Base-by-base conservation (phyloP, 768 basidiomycete species). In the Neoboletus subvelutipes region DNA sequence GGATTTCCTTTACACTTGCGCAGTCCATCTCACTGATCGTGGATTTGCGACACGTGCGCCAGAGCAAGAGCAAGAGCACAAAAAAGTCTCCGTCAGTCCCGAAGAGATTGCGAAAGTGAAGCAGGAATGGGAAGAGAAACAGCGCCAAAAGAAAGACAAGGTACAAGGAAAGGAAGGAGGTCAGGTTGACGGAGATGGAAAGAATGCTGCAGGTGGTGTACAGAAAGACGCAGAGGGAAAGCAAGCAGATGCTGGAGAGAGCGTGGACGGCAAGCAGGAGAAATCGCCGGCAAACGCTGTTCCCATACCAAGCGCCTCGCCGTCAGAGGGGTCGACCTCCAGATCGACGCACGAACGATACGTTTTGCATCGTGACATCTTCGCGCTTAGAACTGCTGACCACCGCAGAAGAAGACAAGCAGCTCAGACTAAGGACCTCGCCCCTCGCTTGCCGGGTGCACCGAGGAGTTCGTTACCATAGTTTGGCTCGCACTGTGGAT, bases 1-100 rank as follows among this genome's bases (percentile, higher is more conserved):
- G 12, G 95, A 97, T 72, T 97, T 94, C 69, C 54, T 98, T 33
- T 97, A 96, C 71, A 81, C 84, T 0, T 98, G 95, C 67, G 80
- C 83, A 1, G 71, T 73, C n/a, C 95, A 98, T 74, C 82, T 97
- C 54, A 75, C 77, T 7, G 94, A 98, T 69, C 74, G 76, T 28
- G 91, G 84, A 22, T 96, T 97, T 72, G 85, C 88, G 9, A 80
- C 75, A 11, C 74, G 75, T 43, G 72, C 84, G 49, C 73, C 71
- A 47, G 63, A 80, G 75, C 72, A 66, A 68, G 67, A 77, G 67
- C 52, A 67, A 82, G 70, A 70, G 55, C 37, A 63, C 54, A 72
- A 72, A 57, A 71, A 72, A 45, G 67, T 61, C 20, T 67, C 73
- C 1, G 66, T 74, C 29, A 79, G 80, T 56, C 76, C 83, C 17